Base-by-base conservation (phyloP, 2,329 filamentous ascomycete species). In the Fusarium nurragi region DNA sequence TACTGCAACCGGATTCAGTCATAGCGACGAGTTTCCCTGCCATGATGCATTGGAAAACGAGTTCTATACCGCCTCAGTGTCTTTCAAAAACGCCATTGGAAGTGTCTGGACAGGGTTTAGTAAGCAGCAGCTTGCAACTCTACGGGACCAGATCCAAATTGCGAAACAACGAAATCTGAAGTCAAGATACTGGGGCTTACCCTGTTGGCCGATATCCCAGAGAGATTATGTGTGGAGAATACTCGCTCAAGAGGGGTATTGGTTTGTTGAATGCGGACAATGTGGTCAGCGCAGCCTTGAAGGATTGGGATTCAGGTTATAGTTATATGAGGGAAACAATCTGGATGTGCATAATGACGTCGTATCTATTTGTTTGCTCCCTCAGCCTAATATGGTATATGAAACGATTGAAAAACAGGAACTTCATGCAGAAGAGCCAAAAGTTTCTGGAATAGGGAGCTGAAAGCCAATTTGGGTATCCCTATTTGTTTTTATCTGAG, bases 121-220 rank as follows among this genome's bases (percentile, higher is more conserved):
- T 4, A 8, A n/a, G 0, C 18, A 37, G 10, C 22, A 52, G 5
- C 18, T 37, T 11, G 28, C 25, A 12, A 18, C 18, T 36, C 11
- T 52, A 3, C 28, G 39, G 2, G 28, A 52, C 14, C 39, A 52
- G n/a, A 10, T 52, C 21, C 39, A 4, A 5, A 21, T 37, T 26
- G 39, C 28, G 10, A 52, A 52, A 4, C 7, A 16, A 2, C 39
- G 28, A 18, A 26, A 22, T 13, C 23, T 52, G 5, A 52, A 37
- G 30, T 45, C 48, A 9, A 36, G 48, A 28, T 4, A 36, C 10
- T 52, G 39, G 48, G 39, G 48, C 8, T 22, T 52, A 4, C 48
- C 48, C 6, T 4, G 16, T 11, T 52, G 48, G 48, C 48, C 28
- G 3, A 45, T 14, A 8, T 14, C 28, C 1, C 9, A 52, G 10